Conservation (phyloP, 176 grass and related monocot species). For the Carex myosuroides region DNA sequence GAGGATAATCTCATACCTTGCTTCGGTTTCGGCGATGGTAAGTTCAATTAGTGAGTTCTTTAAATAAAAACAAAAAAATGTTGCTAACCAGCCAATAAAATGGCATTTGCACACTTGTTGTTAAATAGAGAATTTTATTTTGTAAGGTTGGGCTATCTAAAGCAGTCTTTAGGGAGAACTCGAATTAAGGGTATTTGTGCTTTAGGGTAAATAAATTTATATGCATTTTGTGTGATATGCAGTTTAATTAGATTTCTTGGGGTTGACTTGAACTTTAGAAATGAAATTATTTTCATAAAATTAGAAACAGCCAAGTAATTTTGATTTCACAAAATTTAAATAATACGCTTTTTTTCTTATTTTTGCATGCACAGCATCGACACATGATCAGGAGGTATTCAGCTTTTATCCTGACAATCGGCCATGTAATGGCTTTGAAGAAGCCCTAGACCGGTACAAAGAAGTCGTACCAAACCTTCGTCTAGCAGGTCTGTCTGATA, state of each 20-base stretch:
- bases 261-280: background rate
- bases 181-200: background rate
- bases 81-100: background rate
- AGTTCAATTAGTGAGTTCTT: conserved; percentile 1
- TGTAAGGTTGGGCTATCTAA: background rate
- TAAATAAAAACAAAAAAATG: background rate
- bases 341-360: conserved; percentile 10
- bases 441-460: conserved; percentile 71
- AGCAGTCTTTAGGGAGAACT: background rate
- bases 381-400: conserved; percentile 93
- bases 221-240: background rate
- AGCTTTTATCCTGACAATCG: conserved; percentile 83
- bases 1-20: conserved; percentile 92
- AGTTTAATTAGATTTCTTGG: background rate
- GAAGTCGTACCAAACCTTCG: conserved; percentile 88
- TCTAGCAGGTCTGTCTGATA: conserved; percentile 58
- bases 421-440: conserved; percentile 83
- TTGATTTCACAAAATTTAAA: conserved; percentile 4
- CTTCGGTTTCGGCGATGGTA: conserved; percentile 91
- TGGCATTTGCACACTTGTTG: background rate
- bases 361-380: conserved; percentile 54
- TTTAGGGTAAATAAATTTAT: background rate
- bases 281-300: background rate
- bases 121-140: background rate
- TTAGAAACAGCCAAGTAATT: background rate